A percentile compares a stretch with the other conserved stretches of the same genome.
Conservation (phyloP, 768 basidiomycete species). For the Collybia nuda region DNA sequence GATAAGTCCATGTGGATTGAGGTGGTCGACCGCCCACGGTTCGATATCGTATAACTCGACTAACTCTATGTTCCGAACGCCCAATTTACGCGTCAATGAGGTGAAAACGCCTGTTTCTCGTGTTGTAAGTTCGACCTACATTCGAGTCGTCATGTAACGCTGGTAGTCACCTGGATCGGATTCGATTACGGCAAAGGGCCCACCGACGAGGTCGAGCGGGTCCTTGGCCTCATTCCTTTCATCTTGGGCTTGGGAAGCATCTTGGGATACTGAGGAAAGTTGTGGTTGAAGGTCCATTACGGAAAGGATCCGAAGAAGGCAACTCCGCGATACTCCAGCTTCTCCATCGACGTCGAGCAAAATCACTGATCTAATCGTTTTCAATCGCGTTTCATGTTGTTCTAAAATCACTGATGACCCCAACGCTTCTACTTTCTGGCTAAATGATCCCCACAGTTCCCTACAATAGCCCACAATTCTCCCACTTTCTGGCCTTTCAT, state of each 20-base stretch:
- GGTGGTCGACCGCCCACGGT: constrained; percentile 61
- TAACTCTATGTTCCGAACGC: constrained; percentile 50
- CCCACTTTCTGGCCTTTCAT: no score
- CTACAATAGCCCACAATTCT: no score
- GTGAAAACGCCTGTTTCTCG: constrained; percentile 52
- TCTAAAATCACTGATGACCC: no score
- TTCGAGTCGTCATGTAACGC: neutral
- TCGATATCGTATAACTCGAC: constrained; percentile 65
- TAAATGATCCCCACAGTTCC: no score
- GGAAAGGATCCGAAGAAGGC: constrained; percentile 1
- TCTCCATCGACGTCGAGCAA: no score
- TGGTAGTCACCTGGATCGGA: constrained; percentile 42
- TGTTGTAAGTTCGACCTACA: neutral
- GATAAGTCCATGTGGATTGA: constrained; percentile 57
- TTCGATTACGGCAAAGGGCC: constrained; percentile 63
- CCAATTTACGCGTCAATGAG: constrained; percentile 51
- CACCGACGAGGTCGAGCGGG: constrained; percentile 53
- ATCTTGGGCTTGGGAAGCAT: neutral
- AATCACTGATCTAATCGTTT: no score
- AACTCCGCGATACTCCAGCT: constrained; percentile 5
- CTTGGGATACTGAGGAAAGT: neutral
- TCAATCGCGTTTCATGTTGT: no score
- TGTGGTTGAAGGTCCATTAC: constrained; percentile 5
- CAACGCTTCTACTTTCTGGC: no score
- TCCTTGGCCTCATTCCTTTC: neutral